Evolutionary conservation across 129 eudicot species (phyloP).

Genomic region (Lactuca saligna): DNA sequence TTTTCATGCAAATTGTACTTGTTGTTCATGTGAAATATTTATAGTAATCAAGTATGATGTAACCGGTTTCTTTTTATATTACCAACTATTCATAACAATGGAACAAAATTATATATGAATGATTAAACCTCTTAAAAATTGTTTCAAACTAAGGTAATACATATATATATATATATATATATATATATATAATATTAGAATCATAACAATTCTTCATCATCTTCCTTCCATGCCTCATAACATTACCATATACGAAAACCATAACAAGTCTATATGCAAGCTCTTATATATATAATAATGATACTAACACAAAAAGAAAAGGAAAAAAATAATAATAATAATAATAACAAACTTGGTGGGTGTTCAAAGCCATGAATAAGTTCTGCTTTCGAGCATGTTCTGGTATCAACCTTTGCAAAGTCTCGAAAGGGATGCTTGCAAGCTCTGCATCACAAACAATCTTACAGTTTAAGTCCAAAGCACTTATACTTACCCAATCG

Average conservation of each 20-base stretch:
- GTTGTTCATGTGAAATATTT: background rate
- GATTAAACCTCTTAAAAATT: background rate
- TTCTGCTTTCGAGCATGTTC: slow-evolving; percentile 94
- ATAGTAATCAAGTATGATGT: no score
- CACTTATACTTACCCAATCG: no score
- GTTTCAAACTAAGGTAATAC: slow-evolving; percentile 1
- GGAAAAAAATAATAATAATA: slow-evolving; percentile 14
- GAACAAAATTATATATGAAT: background rate
- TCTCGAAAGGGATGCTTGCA: slow-evolving; percentile 74
- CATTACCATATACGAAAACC: slow-evolving; percentile 1
- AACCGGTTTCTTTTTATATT: no score
- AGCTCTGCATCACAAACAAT: slow-evolving; percentile 56
- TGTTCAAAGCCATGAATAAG: slow-evolving; percentile 88
- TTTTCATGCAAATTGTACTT: background rate
- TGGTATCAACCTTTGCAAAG: slow-evolving; percentile 73
- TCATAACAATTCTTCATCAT: background rate
- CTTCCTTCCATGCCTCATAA: slow-evolving; percentile 20
- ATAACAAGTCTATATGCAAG: slow-evolving; percentile 12
- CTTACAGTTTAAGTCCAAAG: background rate
- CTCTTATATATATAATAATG: background rate
- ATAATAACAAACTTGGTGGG: slow-evolving; percentile 34
- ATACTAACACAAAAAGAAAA: slow-evolving; percentile 10
- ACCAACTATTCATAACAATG: background rate
- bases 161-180: background rate
- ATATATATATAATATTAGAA: background rate